Evolutionary conservation across 1,284 basidiomycete genomes (phyloP), one percentile per base, ranked within the genome.

Genomic region (Rhodotorula sp.): DNA sequence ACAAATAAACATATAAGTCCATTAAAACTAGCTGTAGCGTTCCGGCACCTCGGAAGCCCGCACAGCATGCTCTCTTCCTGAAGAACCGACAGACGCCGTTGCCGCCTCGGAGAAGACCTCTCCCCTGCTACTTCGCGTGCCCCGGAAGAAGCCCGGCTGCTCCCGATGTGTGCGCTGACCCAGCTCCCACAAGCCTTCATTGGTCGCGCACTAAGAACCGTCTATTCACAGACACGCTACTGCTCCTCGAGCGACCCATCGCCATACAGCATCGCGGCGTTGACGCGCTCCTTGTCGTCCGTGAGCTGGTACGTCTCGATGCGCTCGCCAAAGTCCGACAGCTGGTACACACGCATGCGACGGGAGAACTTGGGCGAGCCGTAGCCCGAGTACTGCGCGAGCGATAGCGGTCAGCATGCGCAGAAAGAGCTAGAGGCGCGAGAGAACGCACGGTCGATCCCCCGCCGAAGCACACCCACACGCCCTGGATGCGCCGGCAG

Each of bases 381-480:
- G 78, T 95, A 96, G 25, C 90, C 93, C 36, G 91, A 90, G 79
- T 91, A 97, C 67, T 67, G 61, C 36, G 9, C 17, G 36, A 12
- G 44, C 21, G 17, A 29, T 13, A 1, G n/a, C 4, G 36, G 61
- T 64, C 48, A 58, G 55, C 61, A 36, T 64, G 19, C 67, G 29
- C 61, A 5, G 7, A 25, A 29, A 22, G 55, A 37, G 25, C 8
- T 13, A 55, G 27, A 32, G 12, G 39, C 4, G 34, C 44, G 44
- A 44, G 15, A 44, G 41, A 2, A 54, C 64, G 46, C 15, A 83
- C 87, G 79, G 78, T 89, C 83, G 91, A 89, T 78, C 94, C 95
- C 39, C 95, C 95, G 34, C 91, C 91, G 80, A 99, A 99, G 83
- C 95, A 98, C 77, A 91, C 85, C 95, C 96, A 98, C 6, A 96